Evolutionary conservation across 768 basidiomycete genomes (phyloP), one percentile per base, ranked within the genome.

Genomic region (Lentinula boryana): DNA sequence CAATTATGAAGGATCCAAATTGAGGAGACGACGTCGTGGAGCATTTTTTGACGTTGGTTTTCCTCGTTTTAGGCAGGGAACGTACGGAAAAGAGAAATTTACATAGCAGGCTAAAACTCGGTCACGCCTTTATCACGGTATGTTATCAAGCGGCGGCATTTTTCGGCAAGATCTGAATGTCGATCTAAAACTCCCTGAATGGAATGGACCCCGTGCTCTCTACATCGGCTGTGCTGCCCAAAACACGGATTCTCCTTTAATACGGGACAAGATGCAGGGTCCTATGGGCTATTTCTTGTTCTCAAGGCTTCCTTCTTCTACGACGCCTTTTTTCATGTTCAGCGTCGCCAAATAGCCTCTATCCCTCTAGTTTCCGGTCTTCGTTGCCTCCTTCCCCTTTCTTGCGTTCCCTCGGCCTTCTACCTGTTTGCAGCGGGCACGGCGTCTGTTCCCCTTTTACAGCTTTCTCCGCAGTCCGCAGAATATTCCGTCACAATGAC

Each of bases 401-500:
- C 35, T 49, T 33, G 27, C 32, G 16, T 35, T 32, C 36, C 50
- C 10, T n/a, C 46, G 43, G 36, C 6, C 13, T 38, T 38, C 36
- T 38, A 38, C 36, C 36, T 27, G 4, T 27, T 27, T 27, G 27
- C 36, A 38, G 36, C 36, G 36, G 27, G 23, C 36, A 59, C 58
- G 58, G 58, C 48, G 27, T 51, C 38, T 21, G 9, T 32, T 52
- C 32, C 44, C 58, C 58, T 50, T 60, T 52, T 49, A 38, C 46
- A 58, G 44, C 57, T 46, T 60, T 60, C 12, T 60, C 58, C 49
- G 58, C 58, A 58, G 57, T 40, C 50, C 48, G 40, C 58, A 58
- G 46, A 43, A 48, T 49, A 15, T 23, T 50, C 27, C 27, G 15
- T 62, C n/a, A 46, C 27, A 74, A 83, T 82, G 80, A 78, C 80